phyloP scores from a whole-genome alignment of 306 rosid genomes.

The Quercus aquifolioides region DNA sequence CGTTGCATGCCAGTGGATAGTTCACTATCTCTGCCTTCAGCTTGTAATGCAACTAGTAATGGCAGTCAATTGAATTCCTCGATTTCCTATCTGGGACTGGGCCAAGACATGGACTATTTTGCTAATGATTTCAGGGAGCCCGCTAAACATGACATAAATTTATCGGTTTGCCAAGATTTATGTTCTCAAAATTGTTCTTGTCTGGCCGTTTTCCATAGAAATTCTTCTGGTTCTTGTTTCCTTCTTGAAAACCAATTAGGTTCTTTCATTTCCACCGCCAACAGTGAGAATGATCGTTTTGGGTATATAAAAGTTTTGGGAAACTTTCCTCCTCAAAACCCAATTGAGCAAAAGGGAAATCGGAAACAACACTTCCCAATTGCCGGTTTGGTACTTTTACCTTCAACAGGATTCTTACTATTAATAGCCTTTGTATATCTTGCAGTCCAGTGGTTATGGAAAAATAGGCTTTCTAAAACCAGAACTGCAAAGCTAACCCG shows the following conservation, averaged over 20 bases:
- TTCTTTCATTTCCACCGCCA: conserved; percentile 40
- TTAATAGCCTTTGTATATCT: conserved; percentile 36
- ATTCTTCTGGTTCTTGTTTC: conserved; percentile 64
- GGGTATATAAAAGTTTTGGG: conserved; percentile 58
- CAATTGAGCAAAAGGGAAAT: neutral
- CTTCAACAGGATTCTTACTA: conserved; percentile 47
- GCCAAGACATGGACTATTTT: conserved; percentile 52
- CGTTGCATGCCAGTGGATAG: conserved; percentile 54
- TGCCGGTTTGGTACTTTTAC: conserved; percentile 58
- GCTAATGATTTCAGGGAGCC: conserved; percentile 48
- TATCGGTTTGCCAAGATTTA: conserved; percentile 52
- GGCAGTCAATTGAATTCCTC: conserved; percentile 37
- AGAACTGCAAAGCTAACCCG: conserved; percentile 44
- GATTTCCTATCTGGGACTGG: conserved; percentile 56
- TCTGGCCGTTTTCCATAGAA: conserved; percentile 57
- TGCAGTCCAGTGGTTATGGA: conserved; percentile 38
- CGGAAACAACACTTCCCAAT: conserved; percentile 40
- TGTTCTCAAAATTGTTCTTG: conserved; percentile 75
- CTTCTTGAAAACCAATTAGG: conserved; percentile 58
- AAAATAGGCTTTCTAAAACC: conserved; percentile 24
- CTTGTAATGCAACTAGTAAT: conserved; percentile 31
- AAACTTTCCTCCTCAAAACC: neutral
- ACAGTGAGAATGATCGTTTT: conserved; percentile 18
- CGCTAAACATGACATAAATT: conserved; percentile 29
- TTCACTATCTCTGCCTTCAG: conserved; percentile 48